These are phyloP conservation scores for Hypomyces perniciosus DNA, from an alignment of 2,329 filamentous ascomycete genomes.

Conservation along the genomic window DNA sequence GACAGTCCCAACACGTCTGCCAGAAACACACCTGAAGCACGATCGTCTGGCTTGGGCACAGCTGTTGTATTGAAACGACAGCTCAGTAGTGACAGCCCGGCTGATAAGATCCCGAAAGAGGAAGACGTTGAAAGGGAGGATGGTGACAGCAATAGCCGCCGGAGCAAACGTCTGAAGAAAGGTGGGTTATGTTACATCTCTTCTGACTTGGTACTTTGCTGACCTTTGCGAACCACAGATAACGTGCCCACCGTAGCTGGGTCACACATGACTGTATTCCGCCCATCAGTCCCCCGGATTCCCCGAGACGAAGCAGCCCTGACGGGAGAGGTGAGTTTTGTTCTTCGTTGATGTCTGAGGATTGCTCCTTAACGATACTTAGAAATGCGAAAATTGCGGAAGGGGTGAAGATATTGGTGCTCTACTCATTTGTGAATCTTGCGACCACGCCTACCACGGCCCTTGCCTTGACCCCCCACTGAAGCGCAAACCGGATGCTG, in stretches of 20 bases:
- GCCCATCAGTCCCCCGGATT: conserved; percentile 67
- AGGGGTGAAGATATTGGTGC: conserved; percentile 66
- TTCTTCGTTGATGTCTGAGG: no score
- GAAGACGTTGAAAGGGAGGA: conserved; percentile 49
- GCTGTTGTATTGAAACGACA: conserved; percentile 71
- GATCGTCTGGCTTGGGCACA: conserved; percentile 47
- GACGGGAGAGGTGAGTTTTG: conserved; percentile 32
- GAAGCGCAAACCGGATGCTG: conserved; percentile 68
- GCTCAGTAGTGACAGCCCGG: conserved; percentile 52
- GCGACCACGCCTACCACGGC: conserved; percentile 81
- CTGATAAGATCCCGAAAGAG: conserved; percentile 45
- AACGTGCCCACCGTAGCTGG: conserved; percentile 80
- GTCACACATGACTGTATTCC: conserved; percentile 93
- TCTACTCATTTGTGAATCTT: conserved; percentile 82
- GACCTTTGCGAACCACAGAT: conserved; percentile 27
- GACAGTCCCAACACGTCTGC: conserved; percentile 58
- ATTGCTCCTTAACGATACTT: no score
- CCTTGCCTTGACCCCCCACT: conserved; percentile 83
- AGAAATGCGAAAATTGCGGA: conserved; percentile 80
- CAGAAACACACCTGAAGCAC: conserved; percentile 60
- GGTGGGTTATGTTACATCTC: no score
- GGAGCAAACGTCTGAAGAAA: conserved; percentile 90
- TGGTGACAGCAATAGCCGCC: conserved; percentile 61
- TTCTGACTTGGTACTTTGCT: no score
- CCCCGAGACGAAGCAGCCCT: conserved; percentile 46